phyloP scores from a whole-genome alignment of 2,329 filamentous ascomycete genomes.

The Penicillium sp. region DNA sequence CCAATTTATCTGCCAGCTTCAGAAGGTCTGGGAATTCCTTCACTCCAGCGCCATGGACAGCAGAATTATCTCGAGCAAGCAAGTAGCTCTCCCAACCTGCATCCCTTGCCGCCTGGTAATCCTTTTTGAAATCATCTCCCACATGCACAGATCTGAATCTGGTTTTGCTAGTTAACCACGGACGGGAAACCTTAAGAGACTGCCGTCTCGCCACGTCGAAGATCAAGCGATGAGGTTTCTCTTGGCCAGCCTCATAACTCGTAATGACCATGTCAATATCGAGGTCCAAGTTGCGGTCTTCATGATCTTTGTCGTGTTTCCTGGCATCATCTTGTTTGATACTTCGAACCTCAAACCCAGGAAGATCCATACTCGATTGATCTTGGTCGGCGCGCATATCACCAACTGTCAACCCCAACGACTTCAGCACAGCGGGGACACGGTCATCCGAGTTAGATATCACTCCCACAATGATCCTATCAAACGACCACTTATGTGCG shows the following conservation, averaged over 20 bases:
- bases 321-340: background rate
- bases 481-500: constrained; percentile 21
- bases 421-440: constrained; percentile 39
- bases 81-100: constrained; percentile 41
- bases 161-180: constrained; percentile 12
- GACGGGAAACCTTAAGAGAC: constrained; percentile 20
- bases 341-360: constrained; percentile 22
- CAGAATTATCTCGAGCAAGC: constrained; percentile 23
- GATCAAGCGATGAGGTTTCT: constrained; percentile 43
- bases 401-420: constrained; percentile 40
- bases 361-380: constrained; percentile 26
- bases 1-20: background rate
- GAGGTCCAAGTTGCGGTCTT: background rate
- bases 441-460: constrained; percentile 50
- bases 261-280: constrained; percentile 48
- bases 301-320: background rate
- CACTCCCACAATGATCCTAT: constrained; percentile 42
- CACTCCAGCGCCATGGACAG: background rate
- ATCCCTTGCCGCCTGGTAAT: constrained; percentile 38
- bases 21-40: background rate
- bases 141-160: constrained; percentile 39
- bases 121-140: constrained; percentile 46
- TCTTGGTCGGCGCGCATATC: constrained; percentile 33
- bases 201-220: constrained; percentile 40
- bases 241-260: constrained; percentile 47